Percentiles rank a stretch among this genome's conserved stretches.
Conservation (phyloP, 257 asterid genomes). For the Fraxinus pennsylvanica region DNA sequence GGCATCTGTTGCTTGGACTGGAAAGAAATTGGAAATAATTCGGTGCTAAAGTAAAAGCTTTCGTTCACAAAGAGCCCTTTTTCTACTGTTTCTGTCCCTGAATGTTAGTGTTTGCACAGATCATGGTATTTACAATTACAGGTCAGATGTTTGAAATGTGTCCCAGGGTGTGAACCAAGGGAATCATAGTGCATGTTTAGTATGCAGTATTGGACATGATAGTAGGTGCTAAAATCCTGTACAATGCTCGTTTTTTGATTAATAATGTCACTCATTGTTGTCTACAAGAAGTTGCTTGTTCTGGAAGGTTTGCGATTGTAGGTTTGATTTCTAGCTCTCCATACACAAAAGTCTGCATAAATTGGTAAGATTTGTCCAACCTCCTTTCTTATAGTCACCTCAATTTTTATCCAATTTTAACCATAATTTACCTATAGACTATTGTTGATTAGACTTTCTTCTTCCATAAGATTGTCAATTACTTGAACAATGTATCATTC, state of each 20-base stretch:
- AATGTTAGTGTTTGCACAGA: neutral
- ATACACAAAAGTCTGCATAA: conserved; percentile 24
- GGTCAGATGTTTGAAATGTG: too few species aligned
- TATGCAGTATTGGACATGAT: neutral
- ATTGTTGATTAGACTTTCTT: neutral
- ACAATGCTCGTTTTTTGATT: neutral
- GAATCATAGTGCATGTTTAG: neutral
- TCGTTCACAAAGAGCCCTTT: neutral
- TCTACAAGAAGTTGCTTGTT: conserved; percentile 17
- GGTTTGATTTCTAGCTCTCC: conserved; percentile 42
- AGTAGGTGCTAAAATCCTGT: neutral
- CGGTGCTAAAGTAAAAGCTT: neutral
- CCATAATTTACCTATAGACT: conserved; percentile 32
- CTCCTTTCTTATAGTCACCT: conserved; percentile 25
- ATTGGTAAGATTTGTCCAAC: conserved; percentile 50
- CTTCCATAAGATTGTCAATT: conserved; percentile 27
- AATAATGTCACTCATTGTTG: neutral
- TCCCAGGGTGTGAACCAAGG: neutral
- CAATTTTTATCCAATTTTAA: conserved; percentile 23
- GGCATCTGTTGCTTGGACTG: neutral
- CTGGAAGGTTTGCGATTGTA: conserved; percentile 24
- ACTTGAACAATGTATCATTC: conserved; percentile 7
- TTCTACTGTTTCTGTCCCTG: neutral
- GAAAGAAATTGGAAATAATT: neutral
- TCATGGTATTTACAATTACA: too few species aligned